Evolutionary conservation across 1,139 yeast species (phyloP).

Genomic region (Hansenula sp.): DNA sequence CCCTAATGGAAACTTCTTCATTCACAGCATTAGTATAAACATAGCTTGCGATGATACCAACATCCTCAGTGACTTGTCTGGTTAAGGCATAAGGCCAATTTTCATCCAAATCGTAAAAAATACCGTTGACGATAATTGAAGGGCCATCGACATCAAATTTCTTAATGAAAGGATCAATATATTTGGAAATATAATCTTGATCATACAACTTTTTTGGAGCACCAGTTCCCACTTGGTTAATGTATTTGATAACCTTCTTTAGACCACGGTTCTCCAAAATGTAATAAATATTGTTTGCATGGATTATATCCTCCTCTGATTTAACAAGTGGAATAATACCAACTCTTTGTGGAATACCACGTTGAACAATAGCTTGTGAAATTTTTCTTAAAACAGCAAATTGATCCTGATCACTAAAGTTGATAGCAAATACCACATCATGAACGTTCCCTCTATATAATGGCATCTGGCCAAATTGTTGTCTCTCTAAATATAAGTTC

Average conservation of each 20-base stretch:
- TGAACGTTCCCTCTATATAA: constrained; percentile 70
- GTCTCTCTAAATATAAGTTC: constrained; percentile 33
- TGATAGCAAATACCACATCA: constrained; percentile 68
- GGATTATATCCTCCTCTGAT: constrained; percentile 8
- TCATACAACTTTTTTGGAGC: constrained; percentile 17
- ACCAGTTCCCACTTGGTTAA: constrained; percentile 8
- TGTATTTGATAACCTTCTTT: constrained; percentile 11
- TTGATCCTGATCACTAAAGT: constrained; percentile 50
- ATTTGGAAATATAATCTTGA: constrained; percentile 20
- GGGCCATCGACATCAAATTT: constrained; percentile 45
- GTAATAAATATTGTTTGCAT: constrained; percentile 17
- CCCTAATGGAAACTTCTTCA: constrained; percentile 22
- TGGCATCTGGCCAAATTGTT: constrained; percentile 59
- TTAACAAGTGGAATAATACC: constrained; percentile 66
- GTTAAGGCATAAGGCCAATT: constrained; percentile 37
- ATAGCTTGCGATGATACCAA: constrained; percentile 19
- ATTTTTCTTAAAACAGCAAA: constrained; percentile 43
- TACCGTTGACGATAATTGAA: constrained; percentile 69
- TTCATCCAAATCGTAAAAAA: constrained; percentile 39
- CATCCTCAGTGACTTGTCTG: constrained; percentile 33
- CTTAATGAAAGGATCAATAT: constrained; percentile 27
- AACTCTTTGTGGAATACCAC: constrained; percentile 71
- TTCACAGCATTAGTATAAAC: constrained; percentile 28
- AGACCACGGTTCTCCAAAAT: constrained; percentile 10
- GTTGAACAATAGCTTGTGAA: constrained; percentile 45